phyloP scores from a whole-genome alignment of 1,284 basidiomycete species.

The Apiotrichum akiyoshidainum region DNA sequence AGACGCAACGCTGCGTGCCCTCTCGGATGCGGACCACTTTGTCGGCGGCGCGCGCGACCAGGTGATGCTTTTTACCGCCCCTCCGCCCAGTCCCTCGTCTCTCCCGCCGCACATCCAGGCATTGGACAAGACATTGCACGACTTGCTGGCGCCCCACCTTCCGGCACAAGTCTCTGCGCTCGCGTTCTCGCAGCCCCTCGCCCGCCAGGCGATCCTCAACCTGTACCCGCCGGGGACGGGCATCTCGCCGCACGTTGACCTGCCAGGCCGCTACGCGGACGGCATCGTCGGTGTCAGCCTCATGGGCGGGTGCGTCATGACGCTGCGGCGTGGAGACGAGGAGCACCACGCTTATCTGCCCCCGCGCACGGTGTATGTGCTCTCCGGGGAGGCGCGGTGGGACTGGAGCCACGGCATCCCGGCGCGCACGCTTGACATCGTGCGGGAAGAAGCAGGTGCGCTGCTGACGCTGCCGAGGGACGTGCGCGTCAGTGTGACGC shows the following conservation, averaged over 20 bases:
- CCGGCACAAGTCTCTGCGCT: slow-evolving; percentile 4
- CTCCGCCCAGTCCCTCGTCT: slow-evolving; percentile 3
- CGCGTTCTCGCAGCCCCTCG: slow-evolving; percentile 32
- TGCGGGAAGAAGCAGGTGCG: slow-evolving; percentile 17
- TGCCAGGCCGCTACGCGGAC: slow-evolving; percentile 51
- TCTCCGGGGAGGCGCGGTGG: slow-evolving; percentile 51
- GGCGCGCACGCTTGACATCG: slow-evolving; percentile 29
- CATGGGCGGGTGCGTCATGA: slow-evolving; percentile 42
- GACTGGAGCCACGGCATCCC: slow-evolving; percentile 53
- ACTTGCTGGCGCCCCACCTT: slow-evolving; percentile 17
- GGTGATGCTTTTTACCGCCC: slow-evolving; percentile 47
- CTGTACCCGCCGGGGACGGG: slow-evolving; percentile 52
- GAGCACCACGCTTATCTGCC: slow-evolving; percentile 48
- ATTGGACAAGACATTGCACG: slow-evolving; percentile 19
- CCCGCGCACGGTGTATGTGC: slow-evolving; percentile 45
- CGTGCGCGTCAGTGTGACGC: slow-evolving; percentile 46
- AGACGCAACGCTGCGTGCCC: slow-evolving; percentile 25
- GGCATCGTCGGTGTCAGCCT: slow-evolving; percentile 48
- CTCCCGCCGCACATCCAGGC: slow-evolving; percentile 28
- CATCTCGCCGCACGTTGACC: slow-evolving; percentile 52
- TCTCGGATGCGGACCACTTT: slow-evolving; percentile 41
- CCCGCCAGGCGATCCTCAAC: slow-evolving; percentile 52
- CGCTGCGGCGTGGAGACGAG: slow-evolving; percentile 17
- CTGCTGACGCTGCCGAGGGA: slow-evolving; percentile 35
- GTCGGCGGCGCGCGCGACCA: slow-evolving; percentile 44